phyloP scores from a whole-genome alignment of 352 stramenopile species.

The Globisporangium irregulare region DNA sequence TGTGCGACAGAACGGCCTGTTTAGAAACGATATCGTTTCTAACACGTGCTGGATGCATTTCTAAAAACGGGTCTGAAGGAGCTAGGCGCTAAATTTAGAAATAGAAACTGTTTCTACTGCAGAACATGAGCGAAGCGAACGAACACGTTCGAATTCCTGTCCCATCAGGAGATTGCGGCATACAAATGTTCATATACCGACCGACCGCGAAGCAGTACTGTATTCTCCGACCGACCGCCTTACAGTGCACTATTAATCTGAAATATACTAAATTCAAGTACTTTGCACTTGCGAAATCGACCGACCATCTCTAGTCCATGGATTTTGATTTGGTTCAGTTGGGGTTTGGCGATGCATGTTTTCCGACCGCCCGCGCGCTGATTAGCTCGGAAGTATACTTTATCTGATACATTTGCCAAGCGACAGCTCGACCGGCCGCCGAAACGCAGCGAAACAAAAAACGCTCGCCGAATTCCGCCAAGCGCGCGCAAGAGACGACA shows the following conservation, averaged over 20 bases:
- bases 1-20: background rate
- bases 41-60: background rate
- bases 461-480: constrained; percentile 9
- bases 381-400: background rate
- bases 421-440: background rate
- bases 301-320: background rate
- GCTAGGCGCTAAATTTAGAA: background rate
- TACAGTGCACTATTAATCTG: background rate
- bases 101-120: constrained; percentile 3
- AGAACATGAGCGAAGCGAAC: constrained; percentile 3
- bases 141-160: constrained; percentile 13
- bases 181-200: constrained; percentile 14
- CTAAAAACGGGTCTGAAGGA: background rate
- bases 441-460: constrained; percentile 9
- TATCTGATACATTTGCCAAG: background rate
- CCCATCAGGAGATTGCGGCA: background rate
- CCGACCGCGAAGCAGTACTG: constrained; percentile 2
- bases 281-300: background rate
- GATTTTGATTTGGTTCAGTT: background rate
- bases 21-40: background rate
- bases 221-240: constrained; percentile 1
- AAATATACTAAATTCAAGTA: background rate
- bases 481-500: background rate
- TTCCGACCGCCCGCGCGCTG: background rate
- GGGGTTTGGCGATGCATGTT: background rate